Conservation (phyloP, 192 early-diverging fungal genomes). For the Coemansia furcata region DNA sequence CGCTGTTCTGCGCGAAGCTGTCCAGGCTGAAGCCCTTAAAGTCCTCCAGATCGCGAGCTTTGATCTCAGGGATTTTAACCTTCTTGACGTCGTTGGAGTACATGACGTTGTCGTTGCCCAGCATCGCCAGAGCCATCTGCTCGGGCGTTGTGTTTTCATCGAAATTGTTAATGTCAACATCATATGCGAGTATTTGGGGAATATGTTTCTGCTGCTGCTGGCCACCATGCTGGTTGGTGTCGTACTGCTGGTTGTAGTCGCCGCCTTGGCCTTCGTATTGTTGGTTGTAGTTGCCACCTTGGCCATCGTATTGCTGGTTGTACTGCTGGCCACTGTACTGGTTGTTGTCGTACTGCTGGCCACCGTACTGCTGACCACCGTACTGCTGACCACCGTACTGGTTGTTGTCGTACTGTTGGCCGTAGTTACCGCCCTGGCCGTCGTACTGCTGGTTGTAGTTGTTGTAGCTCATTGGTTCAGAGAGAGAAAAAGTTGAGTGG, state of each 20-base stretch:
- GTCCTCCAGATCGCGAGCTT: constrained; percentile 29
- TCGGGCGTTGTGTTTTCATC: constrained; percentile 4
- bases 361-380: background rate
- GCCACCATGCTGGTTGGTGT: background rate
- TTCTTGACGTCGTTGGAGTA: constrained; percentile 8
- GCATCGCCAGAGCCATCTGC: constrained; percentile 7
- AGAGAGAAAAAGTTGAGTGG: background rate
- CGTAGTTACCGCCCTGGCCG: background rate
- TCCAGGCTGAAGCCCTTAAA: constrained; percentile 39
- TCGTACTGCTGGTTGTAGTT: constrained; percentile 8
- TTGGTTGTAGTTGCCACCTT: background rate
- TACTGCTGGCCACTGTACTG: background rate
- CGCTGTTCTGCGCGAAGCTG: constrained; percentile 7
- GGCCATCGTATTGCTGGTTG: background rate
- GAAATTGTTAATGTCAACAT: background rate
- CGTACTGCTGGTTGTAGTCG: background rate
- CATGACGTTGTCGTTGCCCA: background rate
- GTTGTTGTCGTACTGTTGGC: background rate
- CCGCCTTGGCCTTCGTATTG: background rate
- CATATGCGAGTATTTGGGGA: background rate
- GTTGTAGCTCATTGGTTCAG: constrained; percentile 12
- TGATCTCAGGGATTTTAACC: constrained; percentile 7
- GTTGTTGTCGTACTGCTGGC: background rate
- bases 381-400: background rate
- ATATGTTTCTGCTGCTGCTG: background rate